Evolutionary conservation across 2,329 filamentous ascomycete species (phyloP).

Genomic region (Thelonectria olida): DNA sequence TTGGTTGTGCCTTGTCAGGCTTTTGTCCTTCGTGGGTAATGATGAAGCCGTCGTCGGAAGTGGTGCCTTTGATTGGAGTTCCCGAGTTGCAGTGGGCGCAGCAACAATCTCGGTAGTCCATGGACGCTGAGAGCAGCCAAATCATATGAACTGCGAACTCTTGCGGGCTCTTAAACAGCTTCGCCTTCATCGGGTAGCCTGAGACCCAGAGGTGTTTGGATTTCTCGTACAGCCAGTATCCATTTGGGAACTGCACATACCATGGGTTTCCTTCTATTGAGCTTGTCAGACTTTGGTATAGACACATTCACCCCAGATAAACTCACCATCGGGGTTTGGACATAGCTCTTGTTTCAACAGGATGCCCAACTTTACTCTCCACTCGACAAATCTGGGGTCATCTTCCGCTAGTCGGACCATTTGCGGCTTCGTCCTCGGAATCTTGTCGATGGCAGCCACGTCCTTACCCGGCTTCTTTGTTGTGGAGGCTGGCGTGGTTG

Average conservation of each 20-base stretch:
- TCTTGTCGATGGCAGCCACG: slow-evolving; percentile 43
- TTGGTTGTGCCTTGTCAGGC: slow-evolving; percentile 39
- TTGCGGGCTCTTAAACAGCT: slow-evolving; percentile 61
- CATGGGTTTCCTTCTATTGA: slow-evolving; percentile 53
- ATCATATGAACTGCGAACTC: slow-evolving; percentile 63
- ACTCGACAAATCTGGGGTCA: slow-evolving; percentile 55
- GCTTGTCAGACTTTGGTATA: slow-evolving; percentile 22
- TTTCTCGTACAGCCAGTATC: slow-evolving; percentile 58
- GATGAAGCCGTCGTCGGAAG: slow-evolving; percentile 41
- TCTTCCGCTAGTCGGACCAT: slow-evolving; percentile 55
- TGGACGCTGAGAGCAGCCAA: slow-evolving; percentile 60
- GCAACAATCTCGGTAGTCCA: slow-evolving; percentile 59
- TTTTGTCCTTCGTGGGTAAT: slow-evolving; percentile 35
- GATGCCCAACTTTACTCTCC: slow-evolving; percentile 56
- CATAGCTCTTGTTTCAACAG: slow-evolving; percentile 56
- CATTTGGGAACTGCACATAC: slow-evolving; percentile 55
- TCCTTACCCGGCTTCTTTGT: slow-evolving; percentile 51
- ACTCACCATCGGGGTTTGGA: slow-evolving; percentile 51
- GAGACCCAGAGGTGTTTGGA: slow-evolving; percentile 61
- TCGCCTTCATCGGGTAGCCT: slow-evolving; percentile 58
- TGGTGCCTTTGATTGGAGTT: slow-evolving; percentile 34
- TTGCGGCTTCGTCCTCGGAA: slow-evolving; percentile 51
- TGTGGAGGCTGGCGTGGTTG: slow-evolving; percentile 37
- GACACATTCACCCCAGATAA: neutral
- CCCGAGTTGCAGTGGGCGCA: slow-evolving; percentile 58